Base-by-base conservation (phyloP, 441 rosid species). In the Cnidoscolus chayamansa region DNA sequence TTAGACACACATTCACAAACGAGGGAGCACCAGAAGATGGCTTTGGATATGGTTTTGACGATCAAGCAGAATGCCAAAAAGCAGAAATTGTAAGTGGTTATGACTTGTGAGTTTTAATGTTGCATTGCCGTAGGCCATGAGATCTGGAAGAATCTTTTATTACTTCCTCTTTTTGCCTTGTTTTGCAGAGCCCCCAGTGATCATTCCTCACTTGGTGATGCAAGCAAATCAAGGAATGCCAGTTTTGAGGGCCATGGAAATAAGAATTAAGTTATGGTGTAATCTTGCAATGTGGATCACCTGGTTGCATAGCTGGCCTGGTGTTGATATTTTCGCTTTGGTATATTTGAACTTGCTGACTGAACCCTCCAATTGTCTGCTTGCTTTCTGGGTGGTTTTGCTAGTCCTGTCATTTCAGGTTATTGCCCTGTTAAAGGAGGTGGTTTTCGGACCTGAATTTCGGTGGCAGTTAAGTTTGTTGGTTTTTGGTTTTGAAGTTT, bases 31-130 rank as follows among this genome's bases (percentile, higher is more conserved):
- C 98, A 90, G 77, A 85, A 87, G 80, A 81, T 77, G 81, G 85
- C 93, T 49, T 82, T 88, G 90, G 96, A 89, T 77, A 80, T 88
- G 83, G 94, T 88, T 70, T 47, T 72, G 48, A 81, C 71, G 55
- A 88, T 89, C 75, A 86, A 88, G 78, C 86, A 83, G 70, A 88
- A 88, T 81, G 93, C 90, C 25, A 89, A 86, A 88, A 89, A 89
- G 72, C 94, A 81, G 76, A 92, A 84, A 81, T 47, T 70, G 97
- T 92, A 74, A 74, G 87, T 76, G 60, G 43, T 63, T n/a, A 69
- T 45, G 25, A 25, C 25, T 25, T 25, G 25, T 25, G 16, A 10
- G 13, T 59, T 57, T 64, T 30, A 7, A 12, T 59, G 56, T 48
- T 65, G 40, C 57, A 47, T 77, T 67, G 67, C 32, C 25, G 45